Evolutionary conservation across 2,329 filamentous ascomycete species (phyloP), one percentile per base, ranked within the genome.

Genomic region (Aspergillus alliaceus): DNA sequence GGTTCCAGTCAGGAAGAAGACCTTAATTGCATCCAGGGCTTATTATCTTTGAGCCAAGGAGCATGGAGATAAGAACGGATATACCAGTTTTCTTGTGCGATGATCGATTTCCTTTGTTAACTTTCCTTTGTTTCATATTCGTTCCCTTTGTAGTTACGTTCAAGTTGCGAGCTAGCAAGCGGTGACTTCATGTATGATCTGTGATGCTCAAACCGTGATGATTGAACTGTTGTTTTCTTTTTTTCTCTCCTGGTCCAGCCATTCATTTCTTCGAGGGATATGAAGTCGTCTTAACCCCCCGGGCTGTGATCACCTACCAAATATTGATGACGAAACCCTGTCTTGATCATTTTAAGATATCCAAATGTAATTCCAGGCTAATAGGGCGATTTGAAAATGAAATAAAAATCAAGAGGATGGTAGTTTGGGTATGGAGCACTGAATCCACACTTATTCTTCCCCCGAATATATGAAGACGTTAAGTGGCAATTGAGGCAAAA

Each of bases 1-100:
- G 64, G 66, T 27, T 87, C 86, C 8, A 87, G 87, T 69, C 91
- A 91, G 75, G 87, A 86, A 71, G 85, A 87, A 56, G 93, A 97
- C 70, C 81, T 96, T 72, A 91, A 96, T 70, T 96, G 91, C 69
- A 88, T 96, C 47, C 91, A 93, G 54, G 91, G 91, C n/a, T 76
- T 98, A 62, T 74, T 97, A 61, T 93, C 90, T 51, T 80, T 98
- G 46, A 96, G 91, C 67, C 90, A 96, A 76, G 93, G 93, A n/a
- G 91, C 91, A 69, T 97, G 93, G 92, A 84, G 86, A 69, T 89
- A 83, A 35, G 53, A 37, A 42, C 31, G 22, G 34, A 22, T 22
- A n/a, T 27, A 25, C 15, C 29, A 32, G 31, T 54, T 18, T 51
- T 53, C 51, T 56, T 54, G 48, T 55, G 39, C 57, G 27, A 58